A percentile compares a stretch with the other conserved stretches of the same genome.
Evolutionary conservation across 1,284 basidiomycete genomes (phyloP).

Genomic region (Marasmius sp.): DNA sequence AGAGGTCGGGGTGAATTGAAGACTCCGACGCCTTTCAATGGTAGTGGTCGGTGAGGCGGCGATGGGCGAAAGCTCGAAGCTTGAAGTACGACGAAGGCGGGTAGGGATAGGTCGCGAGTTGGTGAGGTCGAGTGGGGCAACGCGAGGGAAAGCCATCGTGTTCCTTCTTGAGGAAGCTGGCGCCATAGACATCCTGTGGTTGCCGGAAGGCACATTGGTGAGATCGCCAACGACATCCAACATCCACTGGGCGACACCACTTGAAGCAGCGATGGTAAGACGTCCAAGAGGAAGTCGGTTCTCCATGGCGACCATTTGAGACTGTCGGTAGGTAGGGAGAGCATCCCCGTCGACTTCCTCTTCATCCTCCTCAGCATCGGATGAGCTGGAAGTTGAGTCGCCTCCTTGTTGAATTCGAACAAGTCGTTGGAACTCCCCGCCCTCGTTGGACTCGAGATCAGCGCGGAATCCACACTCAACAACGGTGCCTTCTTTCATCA

Average conservation of each 20-base stretch:
- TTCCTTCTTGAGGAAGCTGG: constrained; percentile 18
- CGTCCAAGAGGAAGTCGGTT: constrained; percentile 20
- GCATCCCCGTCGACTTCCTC: not conserved
- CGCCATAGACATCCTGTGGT: constrained; percentile 1
- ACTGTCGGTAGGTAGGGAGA: constrained; percentile 1
- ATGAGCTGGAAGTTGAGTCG: not conserved
- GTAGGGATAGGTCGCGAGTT: not conserved
- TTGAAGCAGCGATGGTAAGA: constrained; percentile 4
- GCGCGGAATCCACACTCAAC: constrained; percentile 86
- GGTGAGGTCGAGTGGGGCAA: constrained; percentile 14
- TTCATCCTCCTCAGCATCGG: constrained; percentile 1
- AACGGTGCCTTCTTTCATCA: constrained; percentile 82
- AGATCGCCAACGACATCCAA: constrained; percentile 72
- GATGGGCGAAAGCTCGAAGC: not conserved
- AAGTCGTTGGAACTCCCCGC: constrained; percentile 62
- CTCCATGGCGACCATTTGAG: not conserved
- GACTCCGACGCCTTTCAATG: constrained; percentile 44
- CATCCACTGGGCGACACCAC: constrained; percentile 70
- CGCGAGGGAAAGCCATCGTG: constrained; percentile 27
- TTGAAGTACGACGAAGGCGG: not conserved
- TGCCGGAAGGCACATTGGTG: constrained; percentile 29
- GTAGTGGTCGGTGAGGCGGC: constrained; percentile 20
- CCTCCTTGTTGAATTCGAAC: constrained; percentile 25
- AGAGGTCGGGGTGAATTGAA: constrained; percentile 64
- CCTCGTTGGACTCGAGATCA: constrained; percentile 58